These are phyloP conservation scores for Trichoderma sp. DNA, from an alignment of 2,329 filamentous ascomycete genomes.

Conservation along the genomic window DNA sequence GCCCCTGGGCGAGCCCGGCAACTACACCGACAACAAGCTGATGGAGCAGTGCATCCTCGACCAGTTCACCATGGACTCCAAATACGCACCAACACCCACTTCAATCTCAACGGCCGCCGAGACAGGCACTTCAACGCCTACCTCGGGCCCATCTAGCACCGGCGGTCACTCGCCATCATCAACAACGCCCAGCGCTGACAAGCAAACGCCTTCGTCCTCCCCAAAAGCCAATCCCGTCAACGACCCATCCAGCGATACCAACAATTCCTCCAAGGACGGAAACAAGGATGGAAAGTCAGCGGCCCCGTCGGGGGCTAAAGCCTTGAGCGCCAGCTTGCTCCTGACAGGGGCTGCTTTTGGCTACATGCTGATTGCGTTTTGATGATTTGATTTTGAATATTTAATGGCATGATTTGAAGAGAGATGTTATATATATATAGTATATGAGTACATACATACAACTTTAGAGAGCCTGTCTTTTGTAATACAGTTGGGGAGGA, in stretches of 20 bases:
- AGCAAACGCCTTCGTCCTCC: background rate
- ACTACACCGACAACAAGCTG: slow-evolving; percentile 43
- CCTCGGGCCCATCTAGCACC: background rate
- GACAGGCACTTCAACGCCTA: background rate
- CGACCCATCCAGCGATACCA: slow-evolving; percentile 9
- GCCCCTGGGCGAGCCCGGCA: slow-evolving; percentile 34
- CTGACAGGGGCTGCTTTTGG: slow-evolving; percentile 1
- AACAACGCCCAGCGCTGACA: slow-evolving; percentile 2
- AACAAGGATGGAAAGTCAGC: slow-evolving; percentile 15
- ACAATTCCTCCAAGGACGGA: background rate
- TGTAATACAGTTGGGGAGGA: background rate
- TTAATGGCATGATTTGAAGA: slow-evolving; percentile 14
- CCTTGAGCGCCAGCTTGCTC: slow-evolving; percentile 1
- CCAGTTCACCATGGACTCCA: slow-evolving; percentile 35
- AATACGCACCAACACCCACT: slow-evolving; percentile 3
- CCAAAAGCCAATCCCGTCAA: background rate
- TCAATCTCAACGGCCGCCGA: slow-evolving; percentile 11
- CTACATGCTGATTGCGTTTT: slow-evolving; percentile 18
- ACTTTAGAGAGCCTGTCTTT: slow-evolving; percentile 7
- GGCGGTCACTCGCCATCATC: background rate
- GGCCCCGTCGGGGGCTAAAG: background rate
- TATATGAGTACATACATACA: slow-evolving; percentile 19
- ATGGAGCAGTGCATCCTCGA: slow-evolving; percentile 47
- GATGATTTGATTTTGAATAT: slow-evolving; percentile 3
- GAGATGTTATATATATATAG: slow-evolving; percentile 8